These are phyloP conservation scores for Monosporascus sp. DNA, from an alignment of 2,329 filamentous ascomycete species.

Conservation along the genomic window DNA sequence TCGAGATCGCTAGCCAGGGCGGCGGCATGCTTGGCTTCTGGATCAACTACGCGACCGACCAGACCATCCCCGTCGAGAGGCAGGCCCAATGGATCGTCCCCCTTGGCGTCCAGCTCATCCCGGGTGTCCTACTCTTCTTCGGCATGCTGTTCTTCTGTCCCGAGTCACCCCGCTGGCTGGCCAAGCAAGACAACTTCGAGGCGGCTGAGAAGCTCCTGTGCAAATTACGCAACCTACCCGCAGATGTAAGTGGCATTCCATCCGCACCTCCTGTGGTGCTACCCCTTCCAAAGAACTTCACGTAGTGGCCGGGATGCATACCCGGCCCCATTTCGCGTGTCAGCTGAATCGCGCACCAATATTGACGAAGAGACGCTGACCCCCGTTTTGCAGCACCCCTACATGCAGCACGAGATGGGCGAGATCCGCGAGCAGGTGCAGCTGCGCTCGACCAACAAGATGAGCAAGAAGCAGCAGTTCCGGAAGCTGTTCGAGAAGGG, in stretches of 20 bases:
- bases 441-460: slow-evolving; percentile 17
- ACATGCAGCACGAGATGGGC: slow-evolving; percentile 47
- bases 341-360: too few species aligned
- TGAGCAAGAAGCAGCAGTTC: slow-evolving; percentile 23
- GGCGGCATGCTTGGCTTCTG: slow-evolving; percentile 45
- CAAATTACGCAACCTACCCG: slow-evolving; percentile 43
- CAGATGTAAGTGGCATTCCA: slow-evolving; percentile 23
- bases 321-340: too few species aligned
- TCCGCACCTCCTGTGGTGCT: too few species aligned
- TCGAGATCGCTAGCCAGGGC: slow-evolving; percentile 45
- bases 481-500: slow-evolving; percentile 31
- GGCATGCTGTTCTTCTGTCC: slow-evolving; percentile 23
- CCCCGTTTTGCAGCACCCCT: slow-evolving; percentile 30
- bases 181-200: slow-evolving; percentile 31
- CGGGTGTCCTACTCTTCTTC: slow-evolving; percentile 29
- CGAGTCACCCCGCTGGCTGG: slow-evolving; percentile 1
- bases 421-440: slow-evolving; percentile 55
- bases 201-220: slow-evolving; percentile 32
- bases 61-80: slow-evolving; percentile 7
- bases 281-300: too few species aligned
- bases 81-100: slow-evolving; percentile 38
- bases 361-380: too few species aligned
- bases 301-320: too few species aligned
- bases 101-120: slow-evolving; percentile 36
- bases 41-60: slow-evolving; percentile 17